These are phyloP conservation scores for Fraxinus floribunda DNA, from an alignment of 305 asterid species.

Conservation along the genomic window DNA sequence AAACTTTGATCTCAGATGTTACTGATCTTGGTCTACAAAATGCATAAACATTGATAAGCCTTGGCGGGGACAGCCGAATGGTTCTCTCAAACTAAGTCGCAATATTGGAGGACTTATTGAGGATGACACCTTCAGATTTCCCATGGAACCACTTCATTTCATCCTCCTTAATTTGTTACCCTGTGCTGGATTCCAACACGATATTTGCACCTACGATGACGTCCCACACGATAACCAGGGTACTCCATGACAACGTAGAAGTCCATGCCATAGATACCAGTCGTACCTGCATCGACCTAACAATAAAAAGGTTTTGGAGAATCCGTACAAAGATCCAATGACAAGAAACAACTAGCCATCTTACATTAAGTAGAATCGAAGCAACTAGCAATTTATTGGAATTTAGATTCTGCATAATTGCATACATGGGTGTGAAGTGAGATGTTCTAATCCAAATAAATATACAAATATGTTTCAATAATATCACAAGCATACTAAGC, in stretches of 20 bases:
- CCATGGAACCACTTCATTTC: slow-evolving; percentile 81
- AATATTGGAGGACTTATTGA: slow-evolving; percentile 64
- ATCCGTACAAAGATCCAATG: not conserved
- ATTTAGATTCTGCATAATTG: not conserved
- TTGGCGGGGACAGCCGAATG: not conserved
- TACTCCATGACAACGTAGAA: no score
- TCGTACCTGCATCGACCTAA: slow-evolving; percentile 31
- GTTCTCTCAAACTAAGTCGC: slow-evolving; percentile 18
- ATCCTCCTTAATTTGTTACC: slow-evolving; percentile 72
- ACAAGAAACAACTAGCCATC: not conserved
- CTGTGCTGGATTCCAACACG: slow-evolving; percentile 75
- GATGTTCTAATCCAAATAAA: not conserved
- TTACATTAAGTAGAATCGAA: not conserved
- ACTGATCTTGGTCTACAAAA: slow-evolving; percentile 8
- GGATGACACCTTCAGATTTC: slow-evolving; percentile 73
- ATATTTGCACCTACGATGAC: slow-evolving; percentile 71
- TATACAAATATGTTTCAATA: not conserved
- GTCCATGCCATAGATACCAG: no score
- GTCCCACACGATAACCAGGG: slow-evolving; percentile 42
- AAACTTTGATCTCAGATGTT: slow-evolving; percentile 13
- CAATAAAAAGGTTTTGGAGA: not conserved
- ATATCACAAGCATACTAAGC: not conserved
- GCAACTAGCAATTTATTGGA: not conserved
- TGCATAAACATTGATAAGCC: not conserved
- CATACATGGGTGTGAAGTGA: not conserved